Evolutionary conservation across 441 rosid species (phyloP).

Genomic region (Mallotus repandus): DNA sequence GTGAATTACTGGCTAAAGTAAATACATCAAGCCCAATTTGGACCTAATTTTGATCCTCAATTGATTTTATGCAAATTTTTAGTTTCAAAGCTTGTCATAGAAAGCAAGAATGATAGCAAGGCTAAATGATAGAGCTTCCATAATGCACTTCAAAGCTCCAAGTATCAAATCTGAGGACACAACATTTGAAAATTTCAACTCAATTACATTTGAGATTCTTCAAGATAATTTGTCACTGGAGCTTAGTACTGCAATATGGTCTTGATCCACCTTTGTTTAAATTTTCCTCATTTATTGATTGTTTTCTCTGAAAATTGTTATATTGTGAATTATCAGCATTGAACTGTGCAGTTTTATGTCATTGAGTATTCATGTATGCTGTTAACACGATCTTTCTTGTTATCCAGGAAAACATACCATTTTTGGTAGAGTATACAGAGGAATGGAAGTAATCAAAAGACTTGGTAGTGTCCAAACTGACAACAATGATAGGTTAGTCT

Average conservation of each 20-base stretch:
- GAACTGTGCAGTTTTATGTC: background rate
- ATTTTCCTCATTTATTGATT: background rate
- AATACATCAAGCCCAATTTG: background rate
- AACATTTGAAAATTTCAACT: background rate
- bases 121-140: background rate
- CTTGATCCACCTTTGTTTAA: background rate
- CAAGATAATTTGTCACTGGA: background rate
- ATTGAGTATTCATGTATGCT: background rate
- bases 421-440: constrained; percentile 86
- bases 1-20: background rate
- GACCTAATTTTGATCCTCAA: background rate
- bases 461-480: constrained; percentile 97
- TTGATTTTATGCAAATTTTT: background rate
- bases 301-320: background rate
- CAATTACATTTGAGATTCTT: background rate
- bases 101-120: background rate
- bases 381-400: background rate
- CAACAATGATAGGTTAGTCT: constrained; percentile 71
- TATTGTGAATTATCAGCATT: background rate
- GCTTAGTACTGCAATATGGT: background rate
- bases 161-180: background rate
- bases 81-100: background rate
- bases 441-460: constrained; percentile 96
- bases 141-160: background rate
- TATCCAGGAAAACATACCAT: constrained; percentile 92